A percentile compares a stretch with the other conserved stretches of the same genome.
phyloP scores from a whole-genome alignment of 257 asterid species.

The Forsythia viridissima region DNA sequence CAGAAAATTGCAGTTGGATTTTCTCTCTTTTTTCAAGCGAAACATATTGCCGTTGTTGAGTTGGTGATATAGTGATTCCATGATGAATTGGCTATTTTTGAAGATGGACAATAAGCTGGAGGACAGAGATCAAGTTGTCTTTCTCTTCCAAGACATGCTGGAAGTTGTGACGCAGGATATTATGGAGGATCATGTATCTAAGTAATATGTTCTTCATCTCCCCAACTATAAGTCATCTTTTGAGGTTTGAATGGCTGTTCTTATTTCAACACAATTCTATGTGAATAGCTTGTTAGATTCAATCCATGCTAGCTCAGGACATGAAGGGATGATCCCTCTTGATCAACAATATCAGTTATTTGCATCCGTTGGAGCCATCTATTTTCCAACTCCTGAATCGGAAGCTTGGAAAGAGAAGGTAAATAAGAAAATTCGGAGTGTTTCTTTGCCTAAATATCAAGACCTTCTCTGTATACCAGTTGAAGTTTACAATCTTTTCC shows the following conservation, averaged over 20 bases:
- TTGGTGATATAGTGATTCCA: slow-evolving; percentile 16
- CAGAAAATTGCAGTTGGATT: slow-evolving; percentile 3
- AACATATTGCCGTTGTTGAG: slow-evolving; percentile 13
- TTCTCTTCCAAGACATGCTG: slow-evolving; percentile 98
- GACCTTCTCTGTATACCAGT: slow-evolving; percentile 15
- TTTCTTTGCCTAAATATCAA: slow-evolving; percentile 2
- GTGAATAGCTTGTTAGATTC: slow-evolving; percentile 79
- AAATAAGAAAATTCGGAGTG: slow-evolving; percentile 9
- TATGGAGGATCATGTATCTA: slow-evolving; percentile 87
- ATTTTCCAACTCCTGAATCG: slow-evolving; percentile 83
- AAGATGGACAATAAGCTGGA: slow-evolving; percentile 90
- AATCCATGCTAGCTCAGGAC: slow-evolving; percentile 77
- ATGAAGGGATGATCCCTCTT: slow-evolving; percentile 82
- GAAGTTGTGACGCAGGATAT: slow-evolving; percentile 97
- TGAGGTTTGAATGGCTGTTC: slow-evolving; percentile 20
- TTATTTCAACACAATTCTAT: slow-evolving; percentile 23
- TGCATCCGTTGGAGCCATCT: slow-evolving; percentile 97
- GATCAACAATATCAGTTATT: slow-evolving; percentile 95
- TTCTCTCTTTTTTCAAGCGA: background rate
- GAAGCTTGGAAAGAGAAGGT: slow-evolving; percentile 99
- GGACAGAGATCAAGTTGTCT: slow-evolving; percentile 96
- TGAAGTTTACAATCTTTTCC: slow-evolving; percentile 9
- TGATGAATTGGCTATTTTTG: slow-evolving; percentile 28
- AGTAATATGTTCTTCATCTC: slow-evolving; percentile 45
- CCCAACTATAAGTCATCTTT: slow-evolving; percentile 14